Conservation (phyloP, 2,329 filamentous ascomycete species). For the Teratosphaeria pseudoeucalypti region DNA sequence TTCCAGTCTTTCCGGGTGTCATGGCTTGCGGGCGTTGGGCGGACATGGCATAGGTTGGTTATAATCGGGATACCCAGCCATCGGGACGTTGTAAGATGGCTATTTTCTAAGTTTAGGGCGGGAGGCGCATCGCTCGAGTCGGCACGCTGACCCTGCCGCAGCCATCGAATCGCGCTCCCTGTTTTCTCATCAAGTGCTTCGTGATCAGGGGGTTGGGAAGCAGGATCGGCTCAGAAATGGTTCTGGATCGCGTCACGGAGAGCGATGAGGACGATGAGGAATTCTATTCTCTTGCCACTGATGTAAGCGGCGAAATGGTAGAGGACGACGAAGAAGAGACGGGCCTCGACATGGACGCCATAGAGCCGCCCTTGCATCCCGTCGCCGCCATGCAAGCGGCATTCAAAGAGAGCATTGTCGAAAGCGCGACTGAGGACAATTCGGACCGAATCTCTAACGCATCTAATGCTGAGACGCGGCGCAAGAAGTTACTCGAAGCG, state of each 20-base stretch:
- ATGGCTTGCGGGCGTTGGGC: neutral
- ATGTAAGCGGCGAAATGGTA: conserved; percentile 3
- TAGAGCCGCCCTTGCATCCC: conserved; percentile 52
- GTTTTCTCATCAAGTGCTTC: neutral
- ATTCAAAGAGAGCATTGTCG: conserved; percentile 71
- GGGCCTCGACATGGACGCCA: conserved; percentile 8
- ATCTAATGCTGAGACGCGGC: conserved; percentile 48
- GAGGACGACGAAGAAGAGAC: conserved; percentile 6
- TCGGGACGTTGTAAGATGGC: neutral
- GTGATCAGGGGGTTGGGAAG: neutral
- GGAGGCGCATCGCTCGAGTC: neutral
- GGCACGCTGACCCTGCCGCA: neutral
- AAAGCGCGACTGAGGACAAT: conserved; percentile 26
- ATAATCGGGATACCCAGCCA: neutral
- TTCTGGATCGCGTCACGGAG: conserved; percentile 5
- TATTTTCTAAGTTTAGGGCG: neutral
- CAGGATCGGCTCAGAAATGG: conserved; percentile 6
- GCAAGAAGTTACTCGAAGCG: conserved; percentile 57
- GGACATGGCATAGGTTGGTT: neutral
- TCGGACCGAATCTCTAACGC: neutral
- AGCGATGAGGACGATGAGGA: conserved; percentile 16
- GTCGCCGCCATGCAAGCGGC: conserved; percentile 67
- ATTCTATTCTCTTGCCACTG: conserved; percentile 14
- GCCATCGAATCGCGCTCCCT: neutral
- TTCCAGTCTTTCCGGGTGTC: neutral